Evolutionary conservation across 805 yeast species (phyloP), one percentile per base, ranked within the genome.

Genomic region (Trichomonascus vanleenenianus): DNA sequence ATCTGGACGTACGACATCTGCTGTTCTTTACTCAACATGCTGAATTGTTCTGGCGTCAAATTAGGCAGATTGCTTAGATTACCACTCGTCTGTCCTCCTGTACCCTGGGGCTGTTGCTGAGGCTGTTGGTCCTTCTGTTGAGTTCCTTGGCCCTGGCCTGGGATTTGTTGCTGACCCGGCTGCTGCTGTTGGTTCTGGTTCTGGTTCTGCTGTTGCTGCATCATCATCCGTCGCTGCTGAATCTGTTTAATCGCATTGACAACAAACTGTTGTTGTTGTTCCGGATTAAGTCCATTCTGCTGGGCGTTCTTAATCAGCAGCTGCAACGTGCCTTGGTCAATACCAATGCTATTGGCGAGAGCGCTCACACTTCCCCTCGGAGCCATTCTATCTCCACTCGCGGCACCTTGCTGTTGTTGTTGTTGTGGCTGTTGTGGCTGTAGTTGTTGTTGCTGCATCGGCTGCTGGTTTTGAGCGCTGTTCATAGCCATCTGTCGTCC

Each of bases 101-200:
- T 31, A n/a, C n/a, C n/a, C n/a, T 46, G 55, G n/a, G 18, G 39
- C 36, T 11, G 30, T 30, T 52, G 59, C 46, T 46, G 58, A 43
- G 34, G 52, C 51, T 47, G 53, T 22, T 22, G 27, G 7, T 22
- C 7, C 44, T 46, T 46, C 49, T 30, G 61, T 44, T 22, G 61
- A 46, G 45, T 55, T 49, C 43, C 56, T 39, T 46, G 57, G 30
- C 35, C 50, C 15, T 43, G 49, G 27, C 25, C 49, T 36, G 44
- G 52, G 39, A 45, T 50, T 25, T 43, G 54, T 3, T 19, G 43
- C 30, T 53, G 57, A 25, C 48, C 49, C 31, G 52, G 51, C 38
- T 54, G 57, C 19, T 58, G 57, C 44, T 52, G 62, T 30, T 55
- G 61, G 22, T 52, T 62, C 27, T 50, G 47, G 32, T 54, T 60